Conservation (phyloP, 345 rosid species). For the Bruguiera parviflora region DNA sequence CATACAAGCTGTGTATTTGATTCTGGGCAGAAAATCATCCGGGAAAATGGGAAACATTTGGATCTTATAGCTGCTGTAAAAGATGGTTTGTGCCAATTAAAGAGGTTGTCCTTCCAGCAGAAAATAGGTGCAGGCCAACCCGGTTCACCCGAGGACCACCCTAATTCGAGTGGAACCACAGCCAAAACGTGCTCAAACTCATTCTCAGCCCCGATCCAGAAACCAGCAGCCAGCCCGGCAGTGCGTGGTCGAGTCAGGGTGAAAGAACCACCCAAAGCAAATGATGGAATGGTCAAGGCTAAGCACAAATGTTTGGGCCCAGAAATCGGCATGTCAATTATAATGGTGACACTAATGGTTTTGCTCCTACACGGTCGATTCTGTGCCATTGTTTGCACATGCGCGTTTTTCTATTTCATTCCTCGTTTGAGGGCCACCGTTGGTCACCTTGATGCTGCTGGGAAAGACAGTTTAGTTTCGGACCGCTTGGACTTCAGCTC, state of each 20-base stretch:
- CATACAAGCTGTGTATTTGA: conserved; percentile 31
- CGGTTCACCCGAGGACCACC: conserved; percentile 28
- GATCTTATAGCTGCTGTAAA: conserved; percentile 14
- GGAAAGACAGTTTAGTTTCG: conserved; percentile 1
- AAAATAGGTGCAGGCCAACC: conserved; percentile 30
- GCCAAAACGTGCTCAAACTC: conserved; percentile 14
- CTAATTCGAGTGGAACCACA: conserved; percentile 11
- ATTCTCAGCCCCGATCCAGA: not conserved
- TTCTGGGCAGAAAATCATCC: conserved; percentile 18
- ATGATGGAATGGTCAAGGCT: not conserved
- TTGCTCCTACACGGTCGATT: conserved; percentile 21
- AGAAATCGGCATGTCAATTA: conserved; percentile 49
- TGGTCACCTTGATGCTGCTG: not conserved
- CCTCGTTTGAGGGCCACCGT: conserved; percentile 33
- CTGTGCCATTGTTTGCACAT: conserved; percentile 30
- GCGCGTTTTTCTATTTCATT: conserved; percentile 29
- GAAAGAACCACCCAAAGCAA: not conserved
- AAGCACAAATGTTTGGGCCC: conserved; percentile 28
- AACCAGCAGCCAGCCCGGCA: not conserved
- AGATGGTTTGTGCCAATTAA: conserved; percentile 19
- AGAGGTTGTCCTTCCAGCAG: conserved; percentile 21
- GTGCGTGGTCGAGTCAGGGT: not conserved
- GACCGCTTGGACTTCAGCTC: conserved; percentile 34
- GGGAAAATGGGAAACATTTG: conserved; percentile 24
- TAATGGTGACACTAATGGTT: conserved; percentile 28